phyloP scores from a whole-genome alignment of 2,329 filamentous ascomycete genomes.

The Pseudogymnoascus sp. region DNA sequence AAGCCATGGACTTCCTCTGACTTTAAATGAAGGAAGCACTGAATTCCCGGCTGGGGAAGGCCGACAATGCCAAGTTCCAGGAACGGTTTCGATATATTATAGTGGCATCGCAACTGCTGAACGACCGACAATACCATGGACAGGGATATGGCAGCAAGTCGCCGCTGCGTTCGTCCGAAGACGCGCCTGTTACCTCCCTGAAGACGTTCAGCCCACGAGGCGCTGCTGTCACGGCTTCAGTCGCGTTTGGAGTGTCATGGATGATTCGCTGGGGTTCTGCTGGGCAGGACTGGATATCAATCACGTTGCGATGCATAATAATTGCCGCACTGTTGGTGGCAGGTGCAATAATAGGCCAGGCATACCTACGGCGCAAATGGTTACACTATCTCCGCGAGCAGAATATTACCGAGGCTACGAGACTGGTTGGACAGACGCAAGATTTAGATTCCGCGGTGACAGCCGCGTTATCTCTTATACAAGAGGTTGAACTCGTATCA shows the following conservation, averaged over 20 bases:
- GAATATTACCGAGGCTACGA: constrained; percentile 58
- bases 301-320: constrained; percentile 30
- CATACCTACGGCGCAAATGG: constrained; percentile 71
- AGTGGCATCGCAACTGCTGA: constrained; percentile 82
- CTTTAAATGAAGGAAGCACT: constrained; percentile 48
- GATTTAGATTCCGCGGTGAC: constrained; percentile 70
- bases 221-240: constrained; percentile 54
- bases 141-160: constrained; percentile 23
- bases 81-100: constrained; percentile 92
- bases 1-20: constrained; percentile 31
- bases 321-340: constrained; percentile 42
- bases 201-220: constrained; percentile 48
- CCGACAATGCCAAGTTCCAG: constrained; percentile 76
- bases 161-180: background rate
- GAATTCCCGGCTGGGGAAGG: constrained; percentile 62
- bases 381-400: constrained; percentile 68
- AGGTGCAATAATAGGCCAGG: constrained; percentile 52
- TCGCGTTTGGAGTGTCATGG: constrained; percentile 49
- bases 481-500: constrained; percentile 92
- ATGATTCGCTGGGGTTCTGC: constrained; percentile 60
- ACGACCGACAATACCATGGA: constrained; percentile 51
- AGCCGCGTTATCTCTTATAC: constrained; percentile 71
- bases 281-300: constrained; percentile 47
- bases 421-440: constrained; percentile 66
- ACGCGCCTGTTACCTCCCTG: background rate